Conservation (phyloP, 1,139 yeast species). For the Geotrichum aggregatum region DNA sequence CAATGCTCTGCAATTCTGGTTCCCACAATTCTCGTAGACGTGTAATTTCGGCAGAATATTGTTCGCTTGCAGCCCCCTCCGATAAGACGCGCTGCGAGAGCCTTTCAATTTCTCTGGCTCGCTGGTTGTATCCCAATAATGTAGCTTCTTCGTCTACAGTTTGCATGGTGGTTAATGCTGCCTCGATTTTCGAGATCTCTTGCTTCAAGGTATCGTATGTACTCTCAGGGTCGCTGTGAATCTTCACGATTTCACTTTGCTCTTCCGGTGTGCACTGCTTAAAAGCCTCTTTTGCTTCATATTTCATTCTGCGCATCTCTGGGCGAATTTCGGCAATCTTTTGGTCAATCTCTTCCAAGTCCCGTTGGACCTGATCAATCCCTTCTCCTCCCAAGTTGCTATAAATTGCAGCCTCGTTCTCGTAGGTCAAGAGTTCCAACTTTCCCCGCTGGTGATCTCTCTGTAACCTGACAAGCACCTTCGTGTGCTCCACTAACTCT, state of each 20-base stretch:
- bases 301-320: constrained; percentile 24
- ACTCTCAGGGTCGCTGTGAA: constrained; percentile 12
- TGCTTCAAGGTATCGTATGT: constrained; percentile 6
- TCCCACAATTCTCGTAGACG: constrained; percentile 52
- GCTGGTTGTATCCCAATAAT: constrained; percentile 29
- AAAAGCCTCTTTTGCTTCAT: constrained; percentile 17
- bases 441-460: not conserved
- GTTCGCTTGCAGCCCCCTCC: constrained; percentile 33
- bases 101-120: constrained; percentile 34
- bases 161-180: not conserved
- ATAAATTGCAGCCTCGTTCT: constrained; percentile 11
- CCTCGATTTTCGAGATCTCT: constrained; percentile 7
- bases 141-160: constrained; percentile 7
- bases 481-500: not conserved
- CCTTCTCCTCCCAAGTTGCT: constrained; percentile 17
- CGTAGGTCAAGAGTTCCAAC: constrained; percentile 4
- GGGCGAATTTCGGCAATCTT: constrained; percentile 24
- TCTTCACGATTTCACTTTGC: constrained; percentile 12
- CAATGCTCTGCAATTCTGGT: constrained; percentile 50
- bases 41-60: constrained; percentile 41
- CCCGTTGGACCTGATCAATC: constrained; percentile 25
- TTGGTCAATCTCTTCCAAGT: constrained; percentile 24
- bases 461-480: constrained; percentile 1
- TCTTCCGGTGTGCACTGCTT: constrained; percentile 9
- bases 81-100: constrained; percentile 33